Conservation (phyloP, 2,329 filamentous ascomycete genomes). For the Intubia oerlemansii region DNA sequence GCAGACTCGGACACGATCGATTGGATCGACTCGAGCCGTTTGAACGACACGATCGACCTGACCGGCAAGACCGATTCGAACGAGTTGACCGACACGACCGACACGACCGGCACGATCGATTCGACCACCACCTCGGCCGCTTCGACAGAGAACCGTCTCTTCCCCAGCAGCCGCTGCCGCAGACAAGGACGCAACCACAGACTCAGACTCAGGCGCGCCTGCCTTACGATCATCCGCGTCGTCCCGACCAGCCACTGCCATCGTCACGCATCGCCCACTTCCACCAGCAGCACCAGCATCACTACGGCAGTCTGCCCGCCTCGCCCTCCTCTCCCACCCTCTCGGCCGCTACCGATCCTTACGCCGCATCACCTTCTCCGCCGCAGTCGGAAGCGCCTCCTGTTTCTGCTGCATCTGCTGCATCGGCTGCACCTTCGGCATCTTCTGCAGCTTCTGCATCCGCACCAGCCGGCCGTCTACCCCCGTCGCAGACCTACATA, state of each 20-base stretch:
- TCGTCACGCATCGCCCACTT: slow-evolving; percentile 1
- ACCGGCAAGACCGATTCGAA: too few relatives aligned
- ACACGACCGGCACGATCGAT: too few relatives aligned
- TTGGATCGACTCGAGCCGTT: slow-evolving; percentile 8
- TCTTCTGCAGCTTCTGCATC: too few relatives aligned
- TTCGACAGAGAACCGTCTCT: neutral
- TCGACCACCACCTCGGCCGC: too few relatives aligned
- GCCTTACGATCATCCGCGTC: neutral
- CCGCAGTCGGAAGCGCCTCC: too few relatives aligned
- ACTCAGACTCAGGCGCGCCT: slow-evolving; percentile 1
- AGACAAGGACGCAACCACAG: neutral
- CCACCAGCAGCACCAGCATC: slow-evolving; percentile 1
- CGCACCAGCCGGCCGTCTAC: too few relatives aligned
- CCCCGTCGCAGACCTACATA: too few relatives aligned
- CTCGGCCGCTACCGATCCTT: neutral
- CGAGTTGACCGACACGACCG: too few relatives aligned
- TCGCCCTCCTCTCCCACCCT: slow-evolving; percentile 8
- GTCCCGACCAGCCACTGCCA: neutral
- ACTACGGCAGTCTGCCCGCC: slow-evolving; percentile 5
- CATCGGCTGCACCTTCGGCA: too few relatives aligned
- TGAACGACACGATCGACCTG: neutral
- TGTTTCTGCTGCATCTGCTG: too few relatives aligned
- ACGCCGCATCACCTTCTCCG: neutral
- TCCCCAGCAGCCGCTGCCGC: neutral
- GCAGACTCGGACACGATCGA: too few relatives aligned